Evolutionary conservation across 305 asterid species (phyloP).

Genomic region (Solanum hybrid): DNA sequence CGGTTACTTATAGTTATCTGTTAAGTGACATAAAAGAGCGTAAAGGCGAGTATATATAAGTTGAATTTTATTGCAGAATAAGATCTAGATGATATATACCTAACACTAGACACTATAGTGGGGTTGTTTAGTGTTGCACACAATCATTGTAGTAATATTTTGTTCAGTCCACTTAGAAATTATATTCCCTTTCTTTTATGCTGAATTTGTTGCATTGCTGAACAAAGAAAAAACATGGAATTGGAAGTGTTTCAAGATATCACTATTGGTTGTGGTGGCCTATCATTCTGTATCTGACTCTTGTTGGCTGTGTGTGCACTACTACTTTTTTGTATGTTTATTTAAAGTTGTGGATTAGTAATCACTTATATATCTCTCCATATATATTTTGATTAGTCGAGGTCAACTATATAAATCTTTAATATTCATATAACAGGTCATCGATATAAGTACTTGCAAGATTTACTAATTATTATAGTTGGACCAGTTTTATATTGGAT

Average conservation of each 20-base stretch:
- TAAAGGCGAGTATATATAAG: not conserved
- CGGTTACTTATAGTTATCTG: not conserved
- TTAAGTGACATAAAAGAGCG: too few relatives aligned
- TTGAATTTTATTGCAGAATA: not conserved
- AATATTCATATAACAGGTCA: not conserved
- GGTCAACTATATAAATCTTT: not conserved
- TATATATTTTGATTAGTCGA: not conserved
- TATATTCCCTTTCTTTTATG: not conserved
- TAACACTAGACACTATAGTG: not conserved
- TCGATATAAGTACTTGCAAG: not conserved
- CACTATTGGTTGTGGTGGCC: not conserved
- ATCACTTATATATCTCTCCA: not conserved
- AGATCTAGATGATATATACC: not conserved
- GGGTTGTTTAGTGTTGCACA: not conserved
- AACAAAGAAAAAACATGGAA: not conserved
- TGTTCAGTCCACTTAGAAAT: not conserved
- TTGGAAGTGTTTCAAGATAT: not conserved
- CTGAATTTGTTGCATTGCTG: not conserved
- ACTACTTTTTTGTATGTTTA: not conserved
- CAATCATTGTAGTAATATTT: not conserved
- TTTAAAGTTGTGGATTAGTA: not conserved
- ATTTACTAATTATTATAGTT: not conserved
- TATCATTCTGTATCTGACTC: not conserved
- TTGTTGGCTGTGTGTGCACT: not conserved
- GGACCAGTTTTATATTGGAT: not conserved